These are phyloP conservation scores for Monosporascus sp. DNA, from an alignment of 2,329 filamentous ascomycete genomes.

Conservation along the genomic window DNA sequence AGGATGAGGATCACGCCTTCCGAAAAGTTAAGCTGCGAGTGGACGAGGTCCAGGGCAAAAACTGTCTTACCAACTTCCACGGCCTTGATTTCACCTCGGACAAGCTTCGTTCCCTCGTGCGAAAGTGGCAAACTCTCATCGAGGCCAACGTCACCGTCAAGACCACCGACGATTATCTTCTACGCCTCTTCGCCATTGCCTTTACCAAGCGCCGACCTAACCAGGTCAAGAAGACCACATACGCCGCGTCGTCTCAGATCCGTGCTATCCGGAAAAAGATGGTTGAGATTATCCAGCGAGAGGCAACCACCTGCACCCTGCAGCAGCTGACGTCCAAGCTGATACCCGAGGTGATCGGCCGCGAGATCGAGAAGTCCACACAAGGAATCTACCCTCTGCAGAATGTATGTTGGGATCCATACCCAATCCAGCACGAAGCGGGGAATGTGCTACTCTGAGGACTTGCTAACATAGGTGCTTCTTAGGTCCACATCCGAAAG, in stretches of 20 bases:
- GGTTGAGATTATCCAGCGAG: constrained; percentile 96
- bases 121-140: constrained; percentile 99
- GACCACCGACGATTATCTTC: constrained; percentile 99
- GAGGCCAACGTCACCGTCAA: constrained; percentile 99
- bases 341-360: constrained; percentile 98
- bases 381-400: constrained; percentile 99
- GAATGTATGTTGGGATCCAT: constrained; percentile 65
- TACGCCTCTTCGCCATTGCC: constrained; percentile 97
- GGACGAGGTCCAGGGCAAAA: constrained; percentile 99
- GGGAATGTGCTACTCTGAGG: not conserved
- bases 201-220: constrained; percentile 99
- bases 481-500: constrained; percentile 97
- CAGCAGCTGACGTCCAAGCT: constrained; percentile 97
- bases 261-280: constrained; percentile 99
- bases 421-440: constrained; percentile 9
- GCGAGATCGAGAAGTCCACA: constrained; percentile 99
- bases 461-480: constrained; percentile 28
- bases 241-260: constrained; percentile 95
- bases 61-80: constrained; percentile 99
- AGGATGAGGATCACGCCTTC: constrained; percentile 99
- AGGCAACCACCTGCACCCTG: constrained; percentile 90
- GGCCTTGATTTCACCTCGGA: constrained; percentile 99
- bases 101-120: constrained; percentile 97
- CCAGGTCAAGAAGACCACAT: constrained; percentile 99
- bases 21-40: constrained; percentile 99